Conservation (phyloP, 1,284 basidiomycete species). For the Papiliotrema fonsecae region DNA sequence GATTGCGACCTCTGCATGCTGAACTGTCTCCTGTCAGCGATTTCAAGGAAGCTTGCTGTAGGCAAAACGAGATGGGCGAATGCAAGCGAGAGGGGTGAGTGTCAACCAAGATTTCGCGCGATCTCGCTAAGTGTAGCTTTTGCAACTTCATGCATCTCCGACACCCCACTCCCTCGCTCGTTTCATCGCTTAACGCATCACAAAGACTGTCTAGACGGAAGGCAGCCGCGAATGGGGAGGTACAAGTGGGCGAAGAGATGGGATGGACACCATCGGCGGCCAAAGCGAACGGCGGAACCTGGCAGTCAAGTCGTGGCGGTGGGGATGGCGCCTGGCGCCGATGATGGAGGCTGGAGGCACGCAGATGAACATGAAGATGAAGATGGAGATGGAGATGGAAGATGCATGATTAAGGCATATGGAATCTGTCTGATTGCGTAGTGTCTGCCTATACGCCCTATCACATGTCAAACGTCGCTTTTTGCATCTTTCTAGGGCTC, state of each 20-base stretch:
- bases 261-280: constrained; percentile 36
- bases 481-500: no score
- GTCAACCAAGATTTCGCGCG: neutral
- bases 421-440: no score
- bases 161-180: constrained; percentile 74
- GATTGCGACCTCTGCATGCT: constrained; percentile 93
- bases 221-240: constrained; percentile 24
- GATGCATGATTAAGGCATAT: no score
- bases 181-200: constrained; percentile 70
- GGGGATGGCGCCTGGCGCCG: neutral
- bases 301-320: neutral
- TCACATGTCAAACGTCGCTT: no score
- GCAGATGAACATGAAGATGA: no score
- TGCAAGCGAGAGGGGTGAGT: constrained; percentile 79
- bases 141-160: constrained; percentile 99
- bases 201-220: constrained; percentile 73
- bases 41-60: constrained; percentile 97
- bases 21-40: constrained; percentile 98
- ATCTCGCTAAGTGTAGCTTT: constrained; percentile 52
- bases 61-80: constrained; percentile 96
- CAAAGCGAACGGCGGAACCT: neutral
- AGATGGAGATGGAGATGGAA: no score
- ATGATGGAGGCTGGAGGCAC: no score
- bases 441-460: no score
- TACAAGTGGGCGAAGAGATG: constrained; percentile 20